A percentile compares a stretch with the other conserved stretches of the same genome.
Evolutionary conservation across 305 asterid species (phyloP).

Genomic region (Fraxinus latifolia): DNA sequence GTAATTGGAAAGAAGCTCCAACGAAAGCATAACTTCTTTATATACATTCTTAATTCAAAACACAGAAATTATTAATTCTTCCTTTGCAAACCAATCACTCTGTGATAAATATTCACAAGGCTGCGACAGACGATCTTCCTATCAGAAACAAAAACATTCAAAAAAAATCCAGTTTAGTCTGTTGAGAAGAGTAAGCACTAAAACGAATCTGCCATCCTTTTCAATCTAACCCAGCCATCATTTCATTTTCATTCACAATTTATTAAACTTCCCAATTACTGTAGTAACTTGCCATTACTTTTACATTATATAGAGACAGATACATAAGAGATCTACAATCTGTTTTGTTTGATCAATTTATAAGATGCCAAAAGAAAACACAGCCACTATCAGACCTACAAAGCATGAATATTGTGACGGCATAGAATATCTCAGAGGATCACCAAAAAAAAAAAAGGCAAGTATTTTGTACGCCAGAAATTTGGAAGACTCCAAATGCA

Average conservation of each 20-base stretch:
- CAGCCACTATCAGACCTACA: background rate
- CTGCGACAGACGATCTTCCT: background rate
- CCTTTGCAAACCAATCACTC: slow-evolving; percentile 14
- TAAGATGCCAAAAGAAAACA: background rate
- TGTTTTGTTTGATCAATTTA: background rate
- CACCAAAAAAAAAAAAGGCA: background rate
- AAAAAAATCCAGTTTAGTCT: background rate
- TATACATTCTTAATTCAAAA: background rate
- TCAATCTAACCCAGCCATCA: background rate
- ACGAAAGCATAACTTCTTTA: background rate
- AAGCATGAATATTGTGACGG: background rate
- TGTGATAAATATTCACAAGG: background rate
- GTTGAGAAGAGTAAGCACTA: background rate
- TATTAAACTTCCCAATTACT: background rate
- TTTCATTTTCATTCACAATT: slow-evolving; percentile 3
- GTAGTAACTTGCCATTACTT: background rate
- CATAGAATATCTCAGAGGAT: background rate
- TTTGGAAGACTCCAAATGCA: background rate
- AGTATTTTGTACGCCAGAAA: background rate
- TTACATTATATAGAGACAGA: background rate
- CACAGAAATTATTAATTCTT: slow-evolving; percentile 3
- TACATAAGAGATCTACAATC: background rate
- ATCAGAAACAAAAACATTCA: background rate
- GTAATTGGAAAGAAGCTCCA: slow-evolving; percentile 3
- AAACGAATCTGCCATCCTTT: background rate